Conservation (phyloP, 78 protist genomes). For the Cyanophora paradoxa region DNA sequence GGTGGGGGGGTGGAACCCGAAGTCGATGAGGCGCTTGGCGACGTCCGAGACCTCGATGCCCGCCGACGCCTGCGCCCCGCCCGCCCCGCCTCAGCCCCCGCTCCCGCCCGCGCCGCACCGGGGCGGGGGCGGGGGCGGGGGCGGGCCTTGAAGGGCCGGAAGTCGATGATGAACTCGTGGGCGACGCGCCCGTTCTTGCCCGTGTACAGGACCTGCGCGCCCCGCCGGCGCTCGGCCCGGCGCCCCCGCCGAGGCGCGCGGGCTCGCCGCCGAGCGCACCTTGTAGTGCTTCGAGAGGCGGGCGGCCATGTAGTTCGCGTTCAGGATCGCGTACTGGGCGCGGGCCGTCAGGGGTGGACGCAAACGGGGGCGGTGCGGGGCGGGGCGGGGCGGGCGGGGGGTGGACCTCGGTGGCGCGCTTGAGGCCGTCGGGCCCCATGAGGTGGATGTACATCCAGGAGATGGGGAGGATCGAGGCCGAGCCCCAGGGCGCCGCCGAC, state of each 20-base stretch:
- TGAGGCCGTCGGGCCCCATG: constrained; percentile 80
- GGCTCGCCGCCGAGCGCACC: constrained; percentile 35
- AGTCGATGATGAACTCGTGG: constrained; percentile 88
- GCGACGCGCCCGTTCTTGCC: constrained; percentile 39
- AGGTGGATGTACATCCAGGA: constrained; percentile 79
- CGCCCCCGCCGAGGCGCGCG: too few species aligned
- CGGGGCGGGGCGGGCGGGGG: too few species aligned
- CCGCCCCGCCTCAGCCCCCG: too few species aligned
- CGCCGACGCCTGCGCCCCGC: constrained; percentile 37
- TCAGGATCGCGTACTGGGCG: constrained; percentile 91
- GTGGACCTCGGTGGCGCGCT: constrained; percentile 67
- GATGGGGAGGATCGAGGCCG: constrained; percentile 83
- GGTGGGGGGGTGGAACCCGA: constrained; percentile 80
- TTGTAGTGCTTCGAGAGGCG: constrained; percentile 73
- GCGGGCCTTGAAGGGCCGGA: constrained; percentile 38
- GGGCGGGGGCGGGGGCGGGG: not conserved
- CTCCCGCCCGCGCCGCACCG: too few species aligned
- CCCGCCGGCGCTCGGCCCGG: too few species aligned
- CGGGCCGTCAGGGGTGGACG: not conserved
- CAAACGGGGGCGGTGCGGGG: too few species aligned
- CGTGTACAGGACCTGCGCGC: constrained; percentile 50
- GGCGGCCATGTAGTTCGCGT: constrained; percentile 94
- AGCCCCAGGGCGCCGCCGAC: constrained; percentile 86
- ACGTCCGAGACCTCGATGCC: constrained; percentile 89
- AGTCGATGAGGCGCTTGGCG: constrained; percentile 94